Base-by-base conservation (phyloP, 2,329 filamentous ascomycete species). In the Aspergillus versicolor region DNA sequence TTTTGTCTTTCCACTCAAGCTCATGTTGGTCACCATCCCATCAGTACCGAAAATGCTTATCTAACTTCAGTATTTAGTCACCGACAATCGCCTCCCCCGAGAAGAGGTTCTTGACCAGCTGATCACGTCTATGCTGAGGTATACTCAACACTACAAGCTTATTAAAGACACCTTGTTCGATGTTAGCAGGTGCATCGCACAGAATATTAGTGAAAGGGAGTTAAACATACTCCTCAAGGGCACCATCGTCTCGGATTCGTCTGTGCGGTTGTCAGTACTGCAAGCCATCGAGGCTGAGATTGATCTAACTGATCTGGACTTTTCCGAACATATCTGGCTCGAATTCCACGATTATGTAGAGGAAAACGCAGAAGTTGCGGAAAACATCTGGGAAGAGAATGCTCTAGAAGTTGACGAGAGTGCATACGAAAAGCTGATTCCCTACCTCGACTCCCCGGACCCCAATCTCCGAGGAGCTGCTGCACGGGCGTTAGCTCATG, bases 351-450 rank as follows among this genome's bases (percentile, higher is more conserved):
- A 99, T 63, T 91, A 96, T 65, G 85, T 91, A 19, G 85, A 89
- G 43, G 92, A 97, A 71, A 97, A 97, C 66, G 84, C 83, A 8
- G 90, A 92, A 45, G 80, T 96, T 52, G 93, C 90, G 6, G 84
- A 82, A 51, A 90, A 93, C 12, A 96, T 99, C 37, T 99, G 94
- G 94, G 91, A 96, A 68, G 94, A 97, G 68, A 96, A 93, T 70
- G 88, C 85, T 7, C 88, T 97, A 59, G 78, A 88, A 58, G 77
- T 93, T 12, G 82, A 84, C 1, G 77, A 84, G 19, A 81, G 88
- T 6, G 83, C 90, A 8, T 85, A 90, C 7, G 72, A 81, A 56
- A 84, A 82, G 64, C 87, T 92, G 68, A 77, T 96, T 48, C 86
- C 87, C 0, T 97, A 96, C 70, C 79, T 97, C 11, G 84, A 91